These are phyloP conservation scores for Chlamydomonas sp. DNA, from an alignment of 139 green algal genomes.

Conservation along the genomic window DNA sequence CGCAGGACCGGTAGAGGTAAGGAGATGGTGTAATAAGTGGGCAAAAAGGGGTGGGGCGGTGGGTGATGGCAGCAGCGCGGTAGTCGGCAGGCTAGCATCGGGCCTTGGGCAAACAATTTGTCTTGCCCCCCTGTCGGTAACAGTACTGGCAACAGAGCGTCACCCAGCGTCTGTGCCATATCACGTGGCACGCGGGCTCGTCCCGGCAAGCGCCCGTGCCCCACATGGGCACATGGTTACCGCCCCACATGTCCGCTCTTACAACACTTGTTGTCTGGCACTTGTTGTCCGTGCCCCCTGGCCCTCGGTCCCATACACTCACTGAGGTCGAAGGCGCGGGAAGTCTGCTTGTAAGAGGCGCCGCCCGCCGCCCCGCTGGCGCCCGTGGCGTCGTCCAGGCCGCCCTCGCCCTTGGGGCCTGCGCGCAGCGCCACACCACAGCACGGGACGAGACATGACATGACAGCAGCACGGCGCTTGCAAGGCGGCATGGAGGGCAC, in stretches of 20 bases:
- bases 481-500: too few relatives aligned
- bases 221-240: too few relatives aligned
- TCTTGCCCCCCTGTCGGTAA: too few relatives aligned
- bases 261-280: neutral
- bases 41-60: neutral
- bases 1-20: neutral
- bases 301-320: neutral
- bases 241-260: neutral
- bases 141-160: too few relatives aligned
- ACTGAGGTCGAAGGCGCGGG: conserved; percentile 42
- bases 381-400: conserved; percentile 84
- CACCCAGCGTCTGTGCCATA: too few relatives aligned
- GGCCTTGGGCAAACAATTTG: too few relatives aligned
- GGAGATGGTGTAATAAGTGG: neutral
- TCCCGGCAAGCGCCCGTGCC: too few relatives aligned
- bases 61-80: neutral
- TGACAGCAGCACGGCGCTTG: too few relatives aligned
- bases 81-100: too few relatives aligned
- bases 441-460: neutral
- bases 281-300: neutral
- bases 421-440: conserved; percentile 1
- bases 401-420: conserved; percentile 79
- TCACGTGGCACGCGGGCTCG: too few relatives aligned
- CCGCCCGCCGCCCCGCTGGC: conserved; percentile 55
- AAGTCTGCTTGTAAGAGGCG: conserved; percentile 48